Evolutionary conservation across 805 yeast species (phyloP), one percentile per base, ranked within the genome.

Genomic region (Torulaspora quercuum): DNA sequence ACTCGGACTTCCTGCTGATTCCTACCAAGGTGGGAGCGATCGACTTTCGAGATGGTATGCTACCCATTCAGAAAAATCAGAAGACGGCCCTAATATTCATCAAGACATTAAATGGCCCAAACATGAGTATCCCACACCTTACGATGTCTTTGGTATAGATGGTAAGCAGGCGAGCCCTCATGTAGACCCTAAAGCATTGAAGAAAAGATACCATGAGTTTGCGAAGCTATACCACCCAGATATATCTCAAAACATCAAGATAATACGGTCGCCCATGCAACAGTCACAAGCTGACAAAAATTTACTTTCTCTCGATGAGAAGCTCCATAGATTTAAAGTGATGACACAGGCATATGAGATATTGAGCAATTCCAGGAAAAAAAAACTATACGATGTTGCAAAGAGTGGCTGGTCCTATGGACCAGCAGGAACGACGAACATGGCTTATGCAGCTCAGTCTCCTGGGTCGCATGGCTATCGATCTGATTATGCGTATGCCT

Each of bases 211-310:
- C 51, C 75, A 72, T 46, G 67, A 73, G 35, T 64, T 76, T 30
- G 88, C 88, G 7, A 84, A 82, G 57, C 53, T 78, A 7, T 88
- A 88, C 50, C 96, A 88, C 55, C 96, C 97, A 0, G 97, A 88
- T 53, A 55, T 72, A 3, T 50, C 67, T 2, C 42, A 50, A 11
- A 55, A 59, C 21, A 38, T 47, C 9, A 41, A 44, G 4, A 55
- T 74, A 4, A 41, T 40, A 12, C 24, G 39, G 17, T 35, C 45
- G n/a, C 41, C 46, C 3, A 25, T 42, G 9, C 33, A 35, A 3
- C 37, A 38, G 21, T 12, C 26, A 12, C 22, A 27, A 16, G 44
- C 26, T 37, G 42, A 44, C 7, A 31, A 24, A 3, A 33, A 29
- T 15, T 34, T 47, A 14, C 32, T 56, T 17, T 31, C 52, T 1